phyloP scores from a whole-genome alignment of 305 asterid species.

The Galium porrigens region DNA sequence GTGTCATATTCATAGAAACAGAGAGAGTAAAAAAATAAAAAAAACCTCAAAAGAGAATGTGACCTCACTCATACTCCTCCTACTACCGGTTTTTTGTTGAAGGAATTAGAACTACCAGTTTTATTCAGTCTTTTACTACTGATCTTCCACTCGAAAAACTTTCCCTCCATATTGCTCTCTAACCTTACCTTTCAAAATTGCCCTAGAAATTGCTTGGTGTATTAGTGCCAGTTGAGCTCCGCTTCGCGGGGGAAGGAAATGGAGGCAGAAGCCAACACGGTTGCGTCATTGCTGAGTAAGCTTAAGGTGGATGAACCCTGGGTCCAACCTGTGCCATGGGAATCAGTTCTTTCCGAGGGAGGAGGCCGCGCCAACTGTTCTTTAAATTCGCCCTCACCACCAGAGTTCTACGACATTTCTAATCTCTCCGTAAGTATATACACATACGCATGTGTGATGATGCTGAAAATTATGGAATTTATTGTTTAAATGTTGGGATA shows the following conservation, averaged over 20 bases:
- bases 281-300: slow-evolving; percentile 42
- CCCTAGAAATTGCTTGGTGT: background rate
- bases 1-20: too few relatives aligned
- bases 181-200: background rate
- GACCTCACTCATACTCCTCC: too few relatives aligned
- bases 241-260: slow-evolving; percentile 21
- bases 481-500: background rate
- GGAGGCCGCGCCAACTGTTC: slow-evolving; percentile 19
- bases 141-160: background rate
- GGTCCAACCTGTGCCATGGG: slow-evolving; percentile 76
- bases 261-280: slow-evolving; percentile 45
- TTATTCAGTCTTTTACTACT: background rate
- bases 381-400: slow-evolving; percentile 24
- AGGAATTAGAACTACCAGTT: too few relatives aligned
- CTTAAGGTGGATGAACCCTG: slow-evolving; percentile 60
- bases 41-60: too few relatives aligned
- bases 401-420: slow-evolving; percentile 33
- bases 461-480: background rate
- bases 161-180: slow-evolving; percentile 7
- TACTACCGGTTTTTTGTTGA: too few relatives aligned
- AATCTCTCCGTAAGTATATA: slow-evolving; percentile 43
- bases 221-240: background rate
- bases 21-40: too few relatives aligned
- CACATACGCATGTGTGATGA: background rate
- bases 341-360: slow-evolving; percentile 42